These are phyloP conservation scores for Curvularia eragrostidis DNA, from an alignment of 2,329 filamentous ascomycete species.

Conservation along the genomic window DNA sequence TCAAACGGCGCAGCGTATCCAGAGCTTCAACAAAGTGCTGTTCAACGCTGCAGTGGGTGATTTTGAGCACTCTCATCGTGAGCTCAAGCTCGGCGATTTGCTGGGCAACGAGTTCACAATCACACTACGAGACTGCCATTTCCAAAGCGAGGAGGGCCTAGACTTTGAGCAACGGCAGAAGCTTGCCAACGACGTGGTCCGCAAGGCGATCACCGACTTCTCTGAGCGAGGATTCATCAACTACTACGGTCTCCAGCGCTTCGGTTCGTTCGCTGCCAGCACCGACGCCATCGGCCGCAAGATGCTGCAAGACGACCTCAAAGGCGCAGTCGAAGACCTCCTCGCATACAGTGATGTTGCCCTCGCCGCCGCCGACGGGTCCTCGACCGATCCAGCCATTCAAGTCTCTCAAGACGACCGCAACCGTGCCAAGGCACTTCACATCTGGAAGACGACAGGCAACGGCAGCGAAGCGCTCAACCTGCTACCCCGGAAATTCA, in stretches of 20 bases:
- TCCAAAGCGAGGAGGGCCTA: constrained; percentile 56
- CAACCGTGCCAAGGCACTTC: constrained; percentile 77
- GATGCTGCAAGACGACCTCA: constrained; percentile 81
- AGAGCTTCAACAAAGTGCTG: constrained; percentile 66
- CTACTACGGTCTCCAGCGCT: constrained; percentile 97
- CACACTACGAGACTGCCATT: constrained; percentile 82
- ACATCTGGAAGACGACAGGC: constrained; percentile 71
- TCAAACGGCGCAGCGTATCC: constrained; percentile 67
- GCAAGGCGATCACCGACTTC: constrained; percentile 70
- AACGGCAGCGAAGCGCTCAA: constrained; percentile 67
- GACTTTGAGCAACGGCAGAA: constrained; percentile 49
- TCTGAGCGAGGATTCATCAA: constrained; percentile 86
- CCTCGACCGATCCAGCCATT: constrained; percentile 46
- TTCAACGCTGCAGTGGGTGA: constrained; percentile 74
- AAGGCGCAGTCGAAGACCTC: constrained; percentile 79
- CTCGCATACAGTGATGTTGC: constrained; percentile 73
- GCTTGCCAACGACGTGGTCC: constrained; percentile 60
- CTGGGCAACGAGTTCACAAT: constrained; percentile 92
- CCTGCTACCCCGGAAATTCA: constrained; percentile 78
- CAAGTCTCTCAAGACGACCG: constrained; percentile 76
- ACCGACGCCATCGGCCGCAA: constrained; percentile 86
- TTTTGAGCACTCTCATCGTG: constrained; percentile 75
- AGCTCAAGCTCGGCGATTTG: constrained; percentile 82
- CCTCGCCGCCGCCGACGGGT: constrained; percentile 60
- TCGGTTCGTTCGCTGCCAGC: constrained; percentile 84